These are phyloP conservation scores for Microbotryum violaceum DNA, from an alignment of 1,284 basidiomycete species.

Conservation along the genomic window DNA sequence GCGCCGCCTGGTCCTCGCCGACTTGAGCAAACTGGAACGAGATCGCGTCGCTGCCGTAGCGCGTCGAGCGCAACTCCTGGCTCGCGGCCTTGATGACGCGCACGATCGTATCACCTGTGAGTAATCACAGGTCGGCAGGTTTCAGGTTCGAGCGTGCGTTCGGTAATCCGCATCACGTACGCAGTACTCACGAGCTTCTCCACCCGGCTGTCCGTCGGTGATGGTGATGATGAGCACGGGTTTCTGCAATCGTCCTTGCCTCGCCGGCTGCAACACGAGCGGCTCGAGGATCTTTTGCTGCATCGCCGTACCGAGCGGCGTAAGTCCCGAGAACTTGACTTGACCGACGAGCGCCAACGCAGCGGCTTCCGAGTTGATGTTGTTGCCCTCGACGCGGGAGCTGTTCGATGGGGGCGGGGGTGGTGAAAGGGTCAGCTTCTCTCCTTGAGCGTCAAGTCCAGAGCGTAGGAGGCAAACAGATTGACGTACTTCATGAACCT, in stretches of 20 bases:
- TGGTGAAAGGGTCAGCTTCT: too few relatives aligned
- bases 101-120: constrained; percentile 39
- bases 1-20: constrained; percentile 40
- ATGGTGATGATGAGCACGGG: constrained; percentile 44
- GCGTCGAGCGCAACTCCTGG: constrained; percentile 39
- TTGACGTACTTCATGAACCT: too few relatives aligned
- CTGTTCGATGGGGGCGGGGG: constrained; percentile 29
- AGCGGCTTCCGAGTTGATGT: constrained; percentile 41
- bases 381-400: constrained; percentile 43
- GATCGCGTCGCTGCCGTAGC: constrained; percentile 45
- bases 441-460: too few relatives aligned
- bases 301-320: constrained; percentile 41
- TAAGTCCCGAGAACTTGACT: constrained; percentile 45
- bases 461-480: not conserved
- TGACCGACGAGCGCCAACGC: constrained; percentile 42
- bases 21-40: constrained; percentile 45
- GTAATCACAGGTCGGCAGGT: constrained; percentile 22
- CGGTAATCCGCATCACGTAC: not conserved
- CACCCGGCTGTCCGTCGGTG: constrained; percentile 23
- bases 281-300: constrained; percentile 45
- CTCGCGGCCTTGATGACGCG: constrained; percentile 43
- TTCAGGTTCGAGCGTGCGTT: not conserved
- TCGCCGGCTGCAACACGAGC: constrained; percentile 43
- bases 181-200: not conserved
- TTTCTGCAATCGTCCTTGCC: constrained; percentile 41